Base-by-base conservation (phyloP, 345 rosid species). In the Trapa bicornis region DNA sequence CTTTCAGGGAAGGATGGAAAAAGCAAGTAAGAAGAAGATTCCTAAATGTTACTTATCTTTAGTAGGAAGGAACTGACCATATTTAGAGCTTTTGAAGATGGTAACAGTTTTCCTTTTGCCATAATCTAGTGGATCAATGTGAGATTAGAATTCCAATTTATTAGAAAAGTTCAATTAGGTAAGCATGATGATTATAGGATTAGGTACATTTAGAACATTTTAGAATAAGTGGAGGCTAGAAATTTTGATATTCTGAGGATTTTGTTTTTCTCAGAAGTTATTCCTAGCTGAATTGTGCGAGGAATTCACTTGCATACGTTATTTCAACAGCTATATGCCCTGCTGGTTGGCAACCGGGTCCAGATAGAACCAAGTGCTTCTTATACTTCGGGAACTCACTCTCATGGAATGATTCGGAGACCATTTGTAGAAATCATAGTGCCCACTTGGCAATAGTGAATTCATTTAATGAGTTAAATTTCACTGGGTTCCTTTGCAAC, bases 341-440 rank as follows among this genome's bases (percentile, higher is more conserved):
- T 69, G 33, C 85, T 39, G 87, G 76, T 68, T 93, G 97, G 97
- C 56, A 78, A 45, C 43, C 79, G 33, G 73, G 75, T 74, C 82
- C 80, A 48, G 79, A 79, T 65, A 74, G 79, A 72, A 84, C 65
- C 11, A 88, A 84, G 72, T 87, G 97, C 79, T 81, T 85, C 67
- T 66, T 48, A 33, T 78, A 80, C 77, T 65, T 78, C 17, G 65
- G 29, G 42, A 73, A 69, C 41, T 60, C 70, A 3, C 73, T 60
- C 65, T 67, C 94, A 35, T 90, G 98, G 98, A 80, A 84, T 70
- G 88, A 79, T 53, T 78, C 97, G 6, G 98, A 93, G 69, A 71
- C 39, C 70, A 66, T 47, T 7, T 93, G 98, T 69, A 72, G 68
- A 64, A 38, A n/a, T 65, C 68, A 72, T 72, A 79, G 86, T 9